A percentile compares a stretch with the other conserved stretches of the same genome.
Conservation (phyloP, 768 basidiomycete genomes). For the Suillus plorans region DNA sequence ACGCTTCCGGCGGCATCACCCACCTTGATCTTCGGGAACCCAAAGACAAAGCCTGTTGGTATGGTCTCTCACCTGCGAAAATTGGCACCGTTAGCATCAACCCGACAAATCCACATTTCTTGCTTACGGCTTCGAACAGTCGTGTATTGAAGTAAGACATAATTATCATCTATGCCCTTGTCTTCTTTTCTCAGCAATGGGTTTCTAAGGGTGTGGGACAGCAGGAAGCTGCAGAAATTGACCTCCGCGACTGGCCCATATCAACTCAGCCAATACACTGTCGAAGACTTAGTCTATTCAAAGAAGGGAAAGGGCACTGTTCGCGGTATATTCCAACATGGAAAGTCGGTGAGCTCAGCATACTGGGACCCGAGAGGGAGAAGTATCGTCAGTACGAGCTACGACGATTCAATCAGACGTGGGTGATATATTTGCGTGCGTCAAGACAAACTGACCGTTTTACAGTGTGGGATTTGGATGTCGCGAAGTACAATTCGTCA, state of each 20-base stretch:
- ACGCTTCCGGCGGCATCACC: slow-evolving; percentile 66
- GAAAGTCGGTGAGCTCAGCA: slow-evolving; percentile 78
- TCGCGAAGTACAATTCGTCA: slow-evolving; percentile 45
- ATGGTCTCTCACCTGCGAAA: slow-evolving; percentile 67
- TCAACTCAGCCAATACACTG: slow-evolving; percentile 39
- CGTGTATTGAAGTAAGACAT: slow-evolving; percentile 61
- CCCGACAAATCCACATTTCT: slow-evolving; percentile 60
- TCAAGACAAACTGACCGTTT: slow-evolving; percentile 10
- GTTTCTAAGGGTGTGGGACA: slow-evolving; percentile 71
- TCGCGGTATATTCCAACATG: slow-evolving; percentile 66
- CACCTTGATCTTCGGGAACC: slow-evolving; percentile 74
- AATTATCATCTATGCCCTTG: background rate
- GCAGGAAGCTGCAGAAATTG: slow-evolving; percentile 58
- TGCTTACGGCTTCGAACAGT: slow-evolving; percentile 77
- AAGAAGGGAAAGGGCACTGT: slow-evolving; percentile 53
- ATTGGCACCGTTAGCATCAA: slow-evolving; percentile 82
- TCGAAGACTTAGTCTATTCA: slow-evolving; percentile 51
- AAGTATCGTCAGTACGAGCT: slow-evolving; percentile 79
- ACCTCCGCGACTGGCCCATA: slow-evolving; percentile 16
- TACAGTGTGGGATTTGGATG: slow-evolving; percentile 76
- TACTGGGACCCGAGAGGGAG: slow-evolving; percentile 86
- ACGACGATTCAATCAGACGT: slow-evolving; percentile 78
- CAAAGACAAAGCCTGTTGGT: slow-evolving; percentile 55
- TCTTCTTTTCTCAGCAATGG: background rate
- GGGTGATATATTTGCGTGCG: slow-evolving; percentile 26